These are phyloP conservation scores for Pestalotiopsis fici DNA, from an alignment of 2,329 filamentous ascomycete species.

Conservation along the genomic window DNA sequence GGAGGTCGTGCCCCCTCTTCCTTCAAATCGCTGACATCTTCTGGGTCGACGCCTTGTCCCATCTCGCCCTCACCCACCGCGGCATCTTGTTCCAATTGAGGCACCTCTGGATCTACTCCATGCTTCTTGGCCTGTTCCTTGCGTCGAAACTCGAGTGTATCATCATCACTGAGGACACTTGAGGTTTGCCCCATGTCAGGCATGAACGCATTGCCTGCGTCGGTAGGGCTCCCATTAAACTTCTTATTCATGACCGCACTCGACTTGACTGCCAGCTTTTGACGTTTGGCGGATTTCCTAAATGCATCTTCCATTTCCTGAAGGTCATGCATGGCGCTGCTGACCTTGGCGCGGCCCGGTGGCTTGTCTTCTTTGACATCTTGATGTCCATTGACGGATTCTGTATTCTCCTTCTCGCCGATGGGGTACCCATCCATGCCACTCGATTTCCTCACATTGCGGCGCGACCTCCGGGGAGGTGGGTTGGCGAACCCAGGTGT, in stretches of 20 bases:
- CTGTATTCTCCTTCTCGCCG: not conserved
- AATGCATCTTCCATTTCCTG: slow-evolving; percentile 51
- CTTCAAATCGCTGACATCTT: slow-evolving; percentile 19
- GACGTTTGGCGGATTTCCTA: slow-evolving; percentile 41
- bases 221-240: slow-evolving; percentile 17
- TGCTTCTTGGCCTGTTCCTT: not conserved
- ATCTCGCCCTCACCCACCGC: not conserved
- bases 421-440: not conserved
- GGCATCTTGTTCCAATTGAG: not conserved
- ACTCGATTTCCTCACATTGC: not conserved
- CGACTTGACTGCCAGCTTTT: slow-evolving; percentile 47
- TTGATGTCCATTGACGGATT: not conserved
- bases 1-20: slow-evolving; percentile 59
- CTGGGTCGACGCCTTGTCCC: slow-evolving; percentile 17
- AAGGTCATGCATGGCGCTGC: slow-evolving; percentile 44
- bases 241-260: slow-evolving; percentile 28
- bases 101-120: not conserved
- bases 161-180: slow-evolving; percentile 11
- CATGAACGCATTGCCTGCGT: slow-evolving; percentile 35
- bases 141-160: not conserved
- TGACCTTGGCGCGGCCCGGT: slow-evolving; percentile 29
- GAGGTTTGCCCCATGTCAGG: slow-evolving; percentile 13
- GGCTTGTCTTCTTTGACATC: slow-evolving; percentile 8
- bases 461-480: slow-evolving; percentile 11
- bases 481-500: not conserved